phyloP scores from a whole-genome alignment of 768 basidiomycete genomes.

The Imleria badia region DNA sequence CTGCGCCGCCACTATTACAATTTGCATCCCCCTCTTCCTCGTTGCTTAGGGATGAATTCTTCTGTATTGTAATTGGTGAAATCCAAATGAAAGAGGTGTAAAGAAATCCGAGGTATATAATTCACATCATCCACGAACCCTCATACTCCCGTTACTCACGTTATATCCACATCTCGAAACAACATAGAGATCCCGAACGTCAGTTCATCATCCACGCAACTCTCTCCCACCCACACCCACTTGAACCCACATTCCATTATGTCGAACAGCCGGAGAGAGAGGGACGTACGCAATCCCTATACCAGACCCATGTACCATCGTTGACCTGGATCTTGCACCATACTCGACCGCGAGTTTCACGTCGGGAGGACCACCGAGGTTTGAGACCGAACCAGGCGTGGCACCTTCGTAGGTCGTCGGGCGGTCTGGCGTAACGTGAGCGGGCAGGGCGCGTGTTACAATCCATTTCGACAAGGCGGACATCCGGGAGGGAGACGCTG shows the following conservation, averaged over 20 bases:
- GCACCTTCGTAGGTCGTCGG: constrained; percentile 19
- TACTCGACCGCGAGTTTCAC: constrained; percentile 2
- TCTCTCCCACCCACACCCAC: constrained; percentile 36
- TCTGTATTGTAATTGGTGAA: too few relatives aligned
- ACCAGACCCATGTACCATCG: constrained; percentile 32
- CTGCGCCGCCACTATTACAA: too few relatives aligned
- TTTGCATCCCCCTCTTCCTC: too few relatives aligned
- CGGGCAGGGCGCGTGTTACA: constrained; percentile 16
- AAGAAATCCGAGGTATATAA: too few relatives aligned
- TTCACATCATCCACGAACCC: neutral
- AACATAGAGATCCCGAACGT: constrained; percentile 47
- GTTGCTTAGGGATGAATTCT: too few relatives aligned
- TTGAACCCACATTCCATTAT: constrained; percentile 47
- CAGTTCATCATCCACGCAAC: constrained; percentile 23
- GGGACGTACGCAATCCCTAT: constrained; percentile 46
- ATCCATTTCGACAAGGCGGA: constrained; percentile 18
- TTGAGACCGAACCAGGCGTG: neutral
- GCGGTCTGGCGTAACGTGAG: neutral
- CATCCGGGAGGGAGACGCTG: constrained; percentile 5
- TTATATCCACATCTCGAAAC: constrained; percentile 39
- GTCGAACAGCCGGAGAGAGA: constrained; percentile 45
- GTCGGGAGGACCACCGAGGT: neutral
- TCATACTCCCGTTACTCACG: neutral
- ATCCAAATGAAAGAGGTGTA: neutral
- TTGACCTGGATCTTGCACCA: constrained; percentile 16